Evolutionary conservation across 1,284 basidiomycete genomes (phyloP).

Genomic region (Neotropicomus parvogracilis): DNA sequence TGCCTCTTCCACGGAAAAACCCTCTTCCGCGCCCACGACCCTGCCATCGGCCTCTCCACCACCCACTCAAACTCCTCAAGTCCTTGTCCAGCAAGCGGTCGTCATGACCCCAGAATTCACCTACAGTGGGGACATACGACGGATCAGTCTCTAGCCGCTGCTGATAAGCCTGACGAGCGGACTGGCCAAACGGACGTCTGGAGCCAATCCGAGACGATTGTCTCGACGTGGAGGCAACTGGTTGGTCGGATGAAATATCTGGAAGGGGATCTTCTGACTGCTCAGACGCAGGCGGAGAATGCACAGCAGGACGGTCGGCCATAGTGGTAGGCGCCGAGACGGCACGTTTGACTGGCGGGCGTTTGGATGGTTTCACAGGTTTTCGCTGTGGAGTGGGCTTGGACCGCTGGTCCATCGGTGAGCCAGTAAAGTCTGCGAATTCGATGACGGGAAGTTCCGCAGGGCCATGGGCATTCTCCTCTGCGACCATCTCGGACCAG

Average conservation of each 20-base stretch:
- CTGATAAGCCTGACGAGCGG: constrained; percentile 73
- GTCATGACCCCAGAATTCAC: constrained; percentile 90
- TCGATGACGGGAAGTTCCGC: constrained; percentile 75
- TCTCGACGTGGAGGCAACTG: constrained; percentile 37
- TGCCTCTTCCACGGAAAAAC: constrained; percentile 52
- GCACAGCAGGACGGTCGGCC: constrained; percentile 25
- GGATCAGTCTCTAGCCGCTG: constrained; percentile 76
- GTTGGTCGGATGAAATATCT: constrained; percentile 27
- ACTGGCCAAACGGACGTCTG: constrained; percentile 48
- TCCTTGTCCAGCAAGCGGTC: constrained; percentile 77
- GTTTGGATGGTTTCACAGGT: constrained; percentile 35
- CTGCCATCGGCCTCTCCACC: constrained; percentile 79
- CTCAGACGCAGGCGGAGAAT: constrained; percentile 24
- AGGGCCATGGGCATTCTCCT: constrained; percentile 55
- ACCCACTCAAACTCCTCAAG: constrained; percentile 69
- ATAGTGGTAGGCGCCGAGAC: constrained; percentile 26
- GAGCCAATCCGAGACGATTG: constrained; percentile 23
- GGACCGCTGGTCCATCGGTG: constrained; percentile 33
- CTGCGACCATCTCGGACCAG: constrained; percentile 84
- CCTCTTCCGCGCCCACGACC: constrained; percentile 61
- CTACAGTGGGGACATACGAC: constrained; percentile 80
- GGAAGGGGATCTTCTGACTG: constrained; percentile 25
- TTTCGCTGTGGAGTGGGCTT: constrained; percentile 36
- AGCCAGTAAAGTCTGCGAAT: constrained; percentile 61
- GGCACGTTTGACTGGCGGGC: constrained; percentile 33